These are phyloP conservation scores for Cyclotella cryptica DNA, from an alignment of 108 stramenopile genomes.

Conservation along the genomic window DNA sequence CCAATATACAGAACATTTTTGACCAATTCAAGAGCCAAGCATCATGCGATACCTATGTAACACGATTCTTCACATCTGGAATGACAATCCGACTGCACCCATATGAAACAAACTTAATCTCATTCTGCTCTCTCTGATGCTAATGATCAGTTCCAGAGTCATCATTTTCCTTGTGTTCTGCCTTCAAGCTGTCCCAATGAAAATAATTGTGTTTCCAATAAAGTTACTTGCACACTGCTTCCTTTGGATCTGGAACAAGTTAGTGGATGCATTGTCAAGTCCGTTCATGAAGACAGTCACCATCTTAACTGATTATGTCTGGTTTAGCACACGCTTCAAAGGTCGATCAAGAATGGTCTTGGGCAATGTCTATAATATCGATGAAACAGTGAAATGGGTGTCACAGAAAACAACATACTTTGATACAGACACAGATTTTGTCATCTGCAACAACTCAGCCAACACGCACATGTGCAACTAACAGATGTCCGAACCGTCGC, in stretches of 20 bases:
- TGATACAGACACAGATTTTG: conserved; percentile 2
- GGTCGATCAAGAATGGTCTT: neutral
- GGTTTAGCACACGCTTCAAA: neutral
- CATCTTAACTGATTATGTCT: neutral
- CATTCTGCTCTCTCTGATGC: too few species aligned
- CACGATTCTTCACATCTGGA: neutral
- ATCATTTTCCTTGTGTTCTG: too few species aligned
- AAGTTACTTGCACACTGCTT: too few species aligned
- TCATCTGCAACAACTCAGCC: conserved; percentile 16
- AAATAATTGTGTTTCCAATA: too few species aligned
- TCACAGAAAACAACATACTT: neutral
- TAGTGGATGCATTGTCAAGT: neutral
- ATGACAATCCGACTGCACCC: too few species aligned
- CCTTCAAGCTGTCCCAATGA: too few species aligned
- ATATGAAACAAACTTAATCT: too few species aligned
- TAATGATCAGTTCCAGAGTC: too few species aligned
- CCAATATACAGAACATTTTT: too few species aligned
- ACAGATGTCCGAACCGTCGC: neutral
- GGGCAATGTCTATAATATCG: conserved; percentile 1
- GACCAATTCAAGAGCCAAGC: too few species aligned
- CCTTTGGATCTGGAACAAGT: too few species aligned
- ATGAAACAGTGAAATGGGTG: neutral
- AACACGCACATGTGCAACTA: conserved; percentile 20
- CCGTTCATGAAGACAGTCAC: neutral
- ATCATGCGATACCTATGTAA: too few species aligned